phyloP scores from a whole-genome alignment of 2,329 filamentous ascomycete species.

The Helicocarpus griseus region DNA sequence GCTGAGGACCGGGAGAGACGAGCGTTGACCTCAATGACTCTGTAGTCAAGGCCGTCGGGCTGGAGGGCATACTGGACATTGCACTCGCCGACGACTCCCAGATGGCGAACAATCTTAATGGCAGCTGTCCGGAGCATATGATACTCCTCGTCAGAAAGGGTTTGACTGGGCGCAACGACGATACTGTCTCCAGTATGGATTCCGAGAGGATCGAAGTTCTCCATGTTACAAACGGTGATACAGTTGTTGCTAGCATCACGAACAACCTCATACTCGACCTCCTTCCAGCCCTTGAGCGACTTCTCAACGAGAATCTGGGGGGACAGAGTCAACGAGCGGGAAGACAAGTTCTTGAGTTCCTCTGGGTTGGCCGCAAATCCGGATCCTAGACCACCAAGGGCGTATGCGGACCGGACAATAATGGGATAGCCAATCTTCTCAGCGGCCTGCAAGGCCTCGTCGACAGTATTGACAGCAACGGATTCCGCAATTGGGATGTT shows the following conservation, averaged over 20 bases:
- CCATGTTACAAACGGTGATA: constrained; percentile 98
- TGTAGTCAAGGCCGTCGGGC: constrained; percentile 93
- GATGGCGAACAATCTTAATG: constrained; percentile 95
- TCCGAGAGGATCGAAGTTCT: constrained; percentile 95
- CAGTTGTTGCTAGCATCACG: constrained; percentile 97
- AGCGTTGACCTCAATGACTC: constrained; percentile 97
- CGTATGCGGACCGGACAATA: constrained; percentile 94
- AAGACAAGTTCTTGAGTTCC: constrained; percentile 87
- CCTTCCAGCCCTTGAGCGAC: constrained; percentile 98
- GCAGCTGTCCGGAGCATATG: constrained; percentile 97
- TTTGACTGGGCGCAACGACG: constrained; percentile 93
- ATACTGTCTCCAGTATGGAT: constrained; percentile 99
- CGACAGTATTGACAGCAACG: constrained; percentile 81
- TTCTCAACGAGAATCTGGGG: constrained; percentile 98
- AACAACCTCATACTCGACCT: constrained; percentile 97
- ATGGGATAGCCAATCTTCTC: constrained; percentile 88
- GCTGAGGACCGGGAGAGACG: constrained; percentile 96
- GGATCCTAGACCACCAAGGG: constrained; percentile 88
- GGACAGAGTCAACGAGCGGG: constrained; percentile 82
- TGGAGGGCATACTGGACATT: constrained; percentile 97
- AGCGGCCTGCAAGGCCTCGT: constrained; percentile 84
- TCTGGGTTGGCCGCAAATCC: constrained; percentile 92
- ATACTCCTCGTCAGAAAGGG: constrained; percentile 95
- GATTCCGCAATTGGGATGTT: constrained; percentile 96
- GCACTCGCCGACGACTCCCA: constrained; percentile 96